Evolutionary conservation across 441 rosid genomes (phyloP).

Genomic region (Aleurites moluccanus): DNA sequence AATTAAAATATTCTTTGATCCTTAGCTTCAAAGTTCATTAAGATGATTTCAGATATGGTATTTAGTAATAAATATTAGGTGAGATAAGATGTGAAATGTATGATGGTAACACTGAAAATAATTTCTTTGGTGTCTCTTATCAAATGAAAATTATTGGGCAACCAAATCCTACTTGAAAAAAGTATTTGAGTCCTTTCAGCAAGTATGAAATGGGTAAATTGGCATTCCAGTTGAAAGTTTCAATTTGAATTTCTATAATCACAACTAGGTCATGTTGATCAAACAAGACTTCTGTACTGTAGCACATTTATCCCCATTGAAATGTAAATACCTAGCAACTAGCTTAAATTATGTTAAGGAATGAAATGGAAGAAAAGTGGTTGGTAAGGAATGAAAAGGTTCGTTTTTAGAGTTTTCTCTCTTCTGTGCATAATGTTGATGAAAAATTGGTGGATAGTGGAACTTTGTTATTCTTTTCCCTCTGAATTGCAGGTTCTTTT

Average conservation of each 20-base stretch:
- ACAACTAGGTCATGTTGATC: not conserved
- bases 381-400: not conserved
- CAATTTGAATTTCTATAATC: not conserved
- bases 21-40: not conserved
- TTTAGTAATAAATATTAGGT: not conserved
- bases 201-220: no score
- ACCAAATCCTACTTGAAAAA: not conserved
- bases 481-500: not conserved
- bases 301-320: not conserved
- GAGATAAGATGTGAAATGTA: not conserved
- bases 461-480: not conserved
- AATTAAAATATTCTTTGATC: not conserved
- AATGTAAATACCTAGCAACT: no score
- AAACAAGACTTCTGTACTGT: not conserved
- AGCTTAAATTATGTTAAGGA: not conserved
- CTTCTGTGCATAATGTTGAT: not conserved
- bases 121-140: not conserved
- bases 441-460: not conserved
- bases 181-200: not conserved
- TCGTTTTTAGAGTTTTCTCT: not conserved
- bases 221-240: not conserved
- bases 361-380: not conserved
- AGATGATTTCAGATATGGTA: not conserved
- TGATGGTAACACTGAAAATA: not conserved
- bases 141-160: not conserved